phyloP scores from a whole-genome alignment of 139 green algal genomes.

The Chlamydomonas applanata region DNA sequence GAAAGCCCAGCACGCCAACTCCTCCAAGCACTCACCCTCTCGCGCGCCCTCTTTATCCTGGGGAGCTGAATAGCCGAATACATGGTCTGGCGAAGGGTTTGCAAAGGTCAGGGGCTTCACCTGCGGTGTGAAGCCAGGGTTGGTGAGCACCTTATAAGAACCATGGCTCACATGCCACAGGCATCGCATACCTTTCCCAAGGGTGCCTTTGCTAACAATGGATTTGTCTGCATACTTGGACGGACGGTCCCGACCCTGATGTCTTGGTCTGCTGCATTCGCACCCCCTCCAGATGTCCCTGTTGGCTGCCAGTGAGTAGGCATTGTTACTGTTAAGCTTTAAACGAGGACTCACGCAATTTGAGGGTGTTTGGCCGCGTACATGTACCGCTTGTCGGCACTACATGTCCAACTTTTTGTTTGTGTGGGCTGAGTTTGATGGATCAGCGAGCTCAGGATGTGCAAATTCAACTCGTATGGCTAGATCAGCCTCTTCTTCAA shows the following conservation, averaged over 20 bases:
- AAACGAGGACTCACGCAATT: background rate
- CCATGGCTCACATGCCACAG: background rate
- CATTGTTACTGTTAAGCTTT: background rate
- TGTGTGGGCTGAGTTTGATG: too few relatives aligned
- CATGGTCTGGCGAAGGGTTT: background rate
- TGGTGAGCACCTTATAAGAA: background rate
- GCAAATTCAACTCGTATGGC: too few relatives aligned
- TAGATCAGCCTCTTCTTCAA: too few relatives aligned
- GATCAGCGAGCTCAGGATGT: too few relatives aligned
- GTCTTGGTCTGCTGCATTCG: background rate
- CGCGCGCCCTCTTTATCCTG: conserved; percentile 30
- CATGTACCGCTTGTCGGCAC: too few relatives aligned
- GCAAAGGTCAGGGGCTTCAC: conserved; percentile 6
- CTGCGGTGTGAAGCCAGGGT: background rate
- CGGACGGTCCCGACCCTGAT: background rate
- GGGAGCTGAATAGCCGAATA: conserved; percentile 23
- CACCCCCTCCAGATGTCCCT: background rate
- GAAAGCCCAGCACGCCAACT: background rate
- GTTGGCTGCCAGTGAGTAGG: background rate
- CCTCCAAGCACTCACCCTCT: conserved; percentile 20
- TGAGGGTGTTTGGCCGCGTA: background rate
- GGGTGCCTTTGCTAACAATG: conserved; percentile 1
- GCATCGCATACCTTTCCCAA: conserved; percentile 7
- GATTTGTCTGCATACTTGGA: background rate
- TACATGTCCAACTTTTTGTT: too few relatives aligned